Evolutionary conservation across 176 grass and related monocot genomes (phyloP).

Genomic region (Bolboschoenus planiculmis): DNA sequence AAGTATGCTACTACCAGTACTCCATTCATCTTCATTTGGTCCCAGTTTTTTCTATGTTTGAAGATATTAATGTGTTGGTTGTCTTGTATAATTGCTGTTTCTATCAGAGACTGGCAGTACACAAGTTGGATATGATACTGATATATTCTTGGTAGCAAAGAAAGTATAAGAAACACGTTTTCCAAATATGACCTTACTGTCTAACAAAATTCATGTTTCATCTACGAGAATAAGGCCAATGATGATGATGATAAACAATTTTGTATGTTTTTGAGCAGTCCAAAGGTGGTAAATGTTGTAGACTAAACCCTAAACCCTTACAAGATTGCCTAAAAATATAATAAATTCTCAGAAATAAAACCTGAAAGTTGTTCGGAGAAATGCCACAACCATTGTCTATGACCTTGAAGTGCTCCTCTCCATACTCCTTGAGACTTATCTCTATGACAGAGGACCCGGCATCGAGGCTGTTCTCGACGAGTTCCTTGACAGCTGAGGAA

Average conservation of each 20-base stretch:
- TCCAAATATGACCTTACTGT: not conserved
- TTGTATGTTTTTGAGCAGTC: too few species aligned
- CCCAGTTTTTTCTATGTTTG: too few species aligned
- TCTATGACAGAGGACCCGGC: conserved; percentile 75
- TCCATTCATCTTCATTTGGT: too few species aligned
- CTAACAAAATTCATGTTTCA: not conserved
- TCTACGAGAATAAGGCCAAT: too few species aligned
- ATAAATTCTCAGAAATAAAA: not conserved
- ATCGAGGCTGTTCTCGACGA: conserved; percentile 96
- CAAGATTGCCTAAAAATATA: not conserved
- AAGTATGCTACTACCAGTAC: too few species aligned
- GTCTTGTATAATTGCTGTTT: too few species aligned
- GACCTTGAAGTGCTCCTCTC: conserved; percentile 85
- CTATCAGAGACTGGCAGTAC: not conserved
- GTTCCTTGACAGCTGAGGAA: conserved; percentile 84
- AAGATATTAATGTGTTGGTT: too few species aligned
- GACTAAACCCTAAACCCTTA: not conserved
- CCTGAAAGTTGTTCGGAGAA: conserved; percentile 76
- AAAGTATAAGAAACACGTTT: not conserved
- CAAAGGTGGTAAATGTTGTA: not conserved
- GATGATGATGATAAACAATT: too few species aligned
- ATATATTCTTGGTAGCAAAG: not conserved
- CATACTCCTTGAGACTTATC: conserved; percentile 73
- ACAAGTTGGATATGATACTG: not conserved
- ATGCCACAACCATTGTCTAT: conserved; percentile 79